Evolutionary conservation across 768 basidiomycete genomes (phyloP).

Genomic region (Vishniacozyma victoriae): DNA sequence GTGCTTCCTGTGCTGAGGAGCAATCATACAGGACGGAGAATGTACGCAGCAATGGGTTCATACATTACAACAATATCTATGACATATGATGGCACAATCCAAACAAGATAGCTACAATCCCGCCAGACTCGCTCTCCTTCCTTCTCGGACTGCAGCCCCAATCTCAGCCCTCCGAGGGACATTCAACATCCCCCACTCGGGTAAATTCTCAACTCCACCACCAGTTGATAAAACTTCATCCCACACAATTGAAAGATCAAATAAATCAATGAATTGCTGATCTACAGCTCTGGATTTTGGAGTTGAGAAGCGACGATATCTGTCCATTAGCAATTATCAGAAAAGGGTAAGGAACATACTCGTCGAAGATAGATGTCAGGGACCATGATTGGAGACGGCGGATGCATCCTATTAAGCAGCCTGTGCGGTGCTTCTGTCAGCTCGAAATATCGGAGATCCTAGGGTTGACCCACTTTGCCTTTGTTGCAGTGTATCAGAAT

Average conservation of each 20-base stretch:
- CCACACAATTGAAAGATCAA: constrained; percentile 40
- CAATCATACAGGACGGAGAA: too few species aligned
- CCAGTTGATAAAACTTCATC: constrained; percentile 11
- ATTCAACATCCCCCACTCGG: constrained; percentile 34
- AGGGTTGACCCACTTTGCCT: constrained; percentile 45
- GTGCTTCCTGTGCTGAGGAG: too few species aligned
- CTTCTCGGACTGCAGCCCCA: not conserved
- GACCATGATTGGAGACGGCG: constrained; percentile 48
- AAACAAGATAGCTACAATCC: too few species aligned
- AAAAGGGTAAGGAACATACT: constrained; percentile 13
- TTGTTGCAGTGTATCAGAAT: constrained; percentile 51
- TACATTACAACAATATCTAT: too few species aligned
- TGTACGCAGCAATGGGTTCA: too few species aligned
- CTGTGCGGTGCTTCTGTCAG: constrained; percentile 48
- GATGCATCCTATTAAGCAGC: constrained; percentile 49
- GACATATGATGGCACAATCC: too few species aligned
- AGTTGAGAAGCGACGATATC: constrained; percentile 46
- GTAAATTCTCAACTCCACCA: constrained; percentile 30
- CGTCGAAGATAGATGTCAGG: constrained; percentile 44
- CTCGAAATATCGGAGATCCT: not conserved
- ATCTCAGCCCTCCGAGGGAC: constrained; percentile 10
- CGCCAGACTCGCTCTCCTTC: not conserved
- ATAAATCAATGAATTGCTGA: constrained; percentile 49
- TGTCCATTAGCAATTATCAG: constrained; percentile 16
- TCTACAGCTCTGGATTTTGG: constrained; percentile 49